Evolutionary conservation across 352 stramenopile genomes (phyloP).

Genomic region (Phytophthora chlamydospora): DNA sequence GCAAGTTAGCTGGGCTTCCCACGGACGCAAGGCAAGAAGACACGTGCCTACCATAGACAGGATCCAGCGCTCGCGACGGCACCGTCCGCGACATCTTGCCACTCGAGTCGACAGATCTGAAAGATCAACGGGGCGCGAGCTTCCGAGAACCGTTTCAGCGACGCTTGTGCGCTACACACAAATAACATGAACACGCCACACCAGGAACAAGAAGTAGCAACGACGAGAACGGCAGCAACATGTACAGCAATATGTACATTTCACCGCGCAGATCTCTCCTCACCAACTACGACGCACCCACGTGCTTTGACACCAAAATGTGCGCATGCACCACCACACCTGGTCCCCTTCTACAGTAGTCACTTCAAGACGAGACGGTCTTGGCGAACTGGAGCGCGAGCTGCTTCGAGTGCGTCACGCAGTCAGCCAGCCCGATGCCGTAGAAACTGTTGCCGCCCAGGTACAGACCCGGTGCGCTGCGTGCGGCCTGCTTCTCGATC

Average conservation of each 20-base stretch:
- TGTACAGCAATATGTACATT: slow-evolving; percentile 11
- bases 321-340: slow-evolving; percentile 9
- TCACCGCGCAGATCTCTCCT: slow-evolving; percentile 5
- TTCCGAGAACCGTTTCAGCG: slow-evolving; percentile 25
- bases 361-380: slow-evolving; percentile 30
- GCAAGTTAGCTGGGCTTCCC: slow-evolving; percentile 3
- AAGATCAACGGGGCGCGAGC: slow-evolving; percentile 16
- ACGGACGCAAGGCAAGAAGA: not conserved
- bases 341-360: slow-evolving; percentile 3
- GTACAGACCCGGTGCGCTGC: slow-evolving; percentile 49
- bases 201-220: not conserved
- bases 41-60: slow-evolving; percentile 68
- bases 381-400: slow-evolving; percentile 76
- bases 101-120: slow-evolving; percentile 2
- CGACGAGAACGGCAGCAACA: slow-evolving; percentile 16
- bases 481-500: slow-evolving; percentile 58
- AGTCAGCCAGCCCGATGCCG: slow-evolving; percentile 85
- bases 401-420: slow-evolving; percentile 82
- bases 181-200: slow-evolving; percentile 14
- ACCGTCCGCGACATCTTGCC: slow-evolving; percentile 57
- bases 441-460: slow-evolving; percentile 90
- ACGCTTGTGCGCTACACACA: slow-evolving; percentile 1
- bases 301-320: slow-evolving; percentile 9
- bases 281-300: slow-evolving; percentile 11
- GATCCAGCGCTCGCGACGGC: slow-evolving; percentile 72